These are phyloP conservation scores for Saksenaea oblongispora DNA, from an alignment of 371 early-diverging fungal species.

Conservation along the genomic window DNA sequence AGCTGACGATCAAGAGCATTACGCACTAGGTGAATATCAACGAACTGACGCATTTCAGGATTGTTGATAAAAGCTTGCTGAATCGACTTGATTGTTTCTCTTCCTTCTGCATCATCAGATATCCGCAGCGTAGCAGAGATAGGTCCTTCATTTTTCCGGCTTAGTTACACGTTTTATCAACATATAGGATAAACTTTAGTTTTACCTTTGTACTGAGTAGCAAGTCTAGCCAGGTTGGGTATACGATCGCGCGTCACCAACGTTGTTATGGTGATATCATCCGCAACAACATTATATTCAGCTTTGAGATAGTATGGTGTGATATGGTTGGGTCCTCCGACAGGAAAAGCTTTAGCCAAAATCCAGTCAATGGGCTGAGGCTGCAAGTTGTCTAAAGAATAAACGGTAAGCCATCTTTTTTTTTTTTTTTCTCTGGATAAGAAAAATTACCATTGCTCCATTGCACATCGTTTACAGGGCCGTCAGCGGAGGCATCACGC, in stretches of 20 bases:
- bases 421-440: neutral
- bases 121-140: constrained; percentile 64
- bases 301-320: constrained; percentile 48
- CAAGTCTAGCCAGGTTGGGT: constrained; percentile 32
- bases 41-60: constrained; percentile 49
- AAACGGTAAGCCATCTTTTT: neutral
- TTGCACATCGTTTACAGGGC: neutral
- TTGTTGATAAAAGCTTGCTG: constrained; percentile 45
- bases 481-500: neutral
- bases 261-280: constrained; percentile 51
- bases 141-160: constrained; percentile 31
- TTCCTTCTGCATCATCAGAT: constrained; percentile 48
- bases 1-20: constrained; percentile 62
- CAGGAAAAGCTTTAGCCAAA: constrained; percentile 42
- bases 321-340: constrained; percentile 43
- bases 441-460: neutral
- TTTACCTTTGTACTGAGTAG: constrained; percentile 38
- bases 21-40: constrained; percentile 60
- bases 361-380: neutral
- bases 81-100: constrained; percentile 42
- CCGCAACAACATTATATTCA: constrained; percentile 22
- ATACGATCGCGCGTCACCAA: constrained; percentile 45
- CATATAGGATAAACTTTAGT: neutral
- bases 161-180: neutral
- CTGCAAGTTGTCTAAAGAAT: neutral